phyloP scores from a whole-genome alignment of 495 filamentous ascomycete species.

The Hypoxylon trugodes region DNA sequence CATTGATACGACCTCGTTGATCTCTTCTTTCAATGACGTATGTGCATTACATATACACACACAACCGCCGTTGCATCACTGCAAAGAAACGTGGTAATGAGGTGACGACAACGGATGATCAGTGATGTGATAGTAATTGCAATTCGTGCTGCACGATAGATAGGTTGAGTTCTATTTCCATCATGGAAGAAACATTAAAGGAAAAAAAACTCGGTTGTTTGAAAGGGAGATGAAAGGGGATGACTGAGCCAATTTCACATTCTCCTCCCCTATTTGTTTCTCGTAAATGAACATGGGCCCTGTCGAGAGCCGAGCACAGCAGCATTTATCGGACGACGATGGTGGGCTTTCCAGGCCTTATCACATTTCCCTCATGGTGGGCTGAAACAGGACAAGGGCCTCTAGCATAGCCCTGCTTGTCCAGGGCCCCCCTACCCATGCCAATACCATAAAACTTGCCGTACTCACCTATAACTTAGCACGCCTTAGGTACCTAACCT shows the following conservation, averaged over 20 bases:
- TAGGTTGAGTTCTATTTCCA: not conserved
- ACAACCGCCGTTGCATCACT: conserved; percentile 10
- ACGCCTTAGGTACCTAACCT: conserved; percentile 11
- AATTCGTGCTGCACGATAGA: not conserved
- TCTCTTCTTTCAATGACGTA: conserved; percentile 6
- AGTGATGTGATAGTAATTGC: no score
- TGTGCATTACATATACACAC: not conserved
- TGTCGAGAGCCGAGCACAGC: conserved; percentile 14
- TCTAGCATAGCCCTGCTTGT: conserved; percentile 23
- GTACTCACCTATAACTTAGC: not conserved
- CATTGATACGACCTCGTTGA: conserved; percentile 12
- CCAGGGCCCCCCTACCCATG: no score
- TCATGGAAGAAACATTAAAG: conserved; percentile 1
- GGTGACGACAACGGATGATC: not conserved
- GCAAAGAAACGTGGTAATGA: not conserved
- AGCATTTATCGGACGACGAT: conserved; percentile 28
- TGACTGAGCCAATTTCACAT: conserved; percentile 9
- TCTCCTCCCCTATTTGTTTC: conserved; percentile 14
- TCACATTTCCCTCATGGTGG: conserved; percentile 24
- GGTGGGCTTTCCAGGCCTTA: conserved; percentile 20
- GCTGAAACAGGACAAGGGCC: no score
- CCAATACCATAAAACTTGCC: no score
- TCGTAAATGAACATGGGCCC: conserved; percentile 11
- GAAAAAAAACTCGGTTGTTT: conserved; percentile 2
- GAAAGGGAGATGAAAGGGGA: conserved; percentile 25